phyloP scores from a whole-genome alignment of 306 rosid genomes.

The Trifolium repens region DNA sequence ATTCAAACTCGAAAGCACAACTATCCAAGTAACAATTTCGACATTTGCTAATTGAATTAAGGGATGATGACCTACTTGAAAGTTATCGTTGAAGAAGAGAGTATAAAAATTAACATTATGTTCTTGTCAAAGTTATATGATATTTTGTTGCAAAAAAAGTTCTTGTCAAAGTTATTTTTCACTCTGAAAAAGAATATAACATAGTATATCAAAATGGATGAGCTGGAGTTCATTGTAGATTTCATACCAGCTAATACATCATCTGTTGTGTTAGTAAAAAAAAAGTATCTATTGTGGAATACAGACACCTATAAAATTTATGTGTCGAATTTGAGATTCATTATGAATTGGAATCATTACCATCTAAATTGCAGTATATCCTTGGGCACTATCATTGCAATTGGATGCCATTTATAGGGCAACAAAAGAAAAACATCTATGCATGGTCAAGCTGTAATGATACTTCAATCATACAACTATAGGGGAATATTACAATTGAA shows the following conservation, averaged over 20 bases:
- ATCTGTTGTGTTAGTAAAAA: too few relatives aligned
- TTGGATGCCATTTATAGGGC: constrained; percentile 18
- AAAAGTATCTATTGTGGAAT: too few relatives aligned
- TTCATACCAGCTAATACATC: too few relatives aligned
- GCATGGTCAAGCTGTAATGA: not conserved
- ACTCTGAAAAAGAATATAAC: not conserved
- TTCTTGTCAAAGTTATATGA: not conserved
- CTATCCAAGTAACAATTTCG: too few relatives aligned
- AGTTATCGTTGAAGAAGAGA: too few relatives aligned
- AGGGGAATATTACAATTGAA: not conserved
- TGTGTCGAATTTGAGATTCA: not conserved
- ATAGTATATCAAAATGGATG: too few relatives aligned
- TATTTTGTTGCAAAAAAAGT: not conserved
- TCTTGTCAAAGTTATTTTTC: not conserved
- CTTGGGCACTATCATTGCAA: not conserved
- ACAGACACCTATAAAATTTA: too few relatives aligned
- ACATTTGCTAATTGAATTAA: too few relatives aligned
- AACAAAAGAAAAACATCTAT: constrained; percentile 9
- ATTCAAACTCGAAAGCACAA: too few relatives aligned
- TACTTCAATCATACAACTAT: not conserved
- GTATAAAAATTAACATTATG: too few relatives aligned
- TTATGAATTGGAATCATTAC: not conserved
- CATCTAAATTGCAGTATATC: not conserved
- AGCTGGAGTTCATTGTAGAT: too few relatives aligned
- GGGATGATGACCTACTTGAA: too few relatives aligned